These are phyloP conservation scores for Triticum urartu DNA, from an alignment of 176 grass and related monocot genomes.

Conservation along the genomic window DNA sequence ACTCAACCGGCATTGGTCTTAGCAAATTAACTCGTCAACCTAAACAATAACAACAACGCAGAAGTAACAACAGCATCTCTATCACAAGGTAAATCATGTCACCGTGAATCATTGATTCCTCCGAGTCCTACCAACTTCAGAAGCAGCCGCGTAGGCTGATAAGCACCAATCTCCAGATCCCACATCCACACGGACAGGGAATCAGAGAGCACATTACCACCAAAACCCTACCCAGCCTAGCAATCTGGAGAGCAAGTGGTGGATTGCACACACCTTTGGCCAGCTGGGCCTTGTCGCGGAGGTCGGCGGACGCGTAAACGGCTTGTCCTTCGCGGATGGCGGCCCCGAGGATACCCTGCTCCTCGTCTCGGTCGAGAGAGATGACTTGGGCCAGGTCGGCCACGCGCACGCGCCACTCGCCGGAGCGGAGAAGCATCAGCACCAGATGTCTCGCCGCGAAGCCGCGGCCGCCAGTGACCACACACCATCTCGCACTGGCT, in stretches of 20 bases:
- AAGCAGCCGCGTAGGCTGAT: neutral
- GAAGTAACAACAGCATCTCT: neutral
- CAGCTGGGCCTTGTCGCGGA: slow-evolving; percentile 76
- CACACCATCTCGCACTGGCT: slow-evolving; percentile 56
- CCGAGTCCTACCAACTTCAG: neutral
- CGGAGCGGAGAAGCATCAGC: slow-evolving; percentile 69
- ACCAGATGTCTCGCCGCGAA: slow-evolving; percentile 85
- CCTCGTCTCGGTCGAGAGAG: slow-evolving; percentile 61
- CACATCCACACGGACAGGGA: neutral
- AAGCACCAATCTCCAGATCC: neutral
- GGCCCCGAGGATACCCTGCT: slow-evolving; percentile 62
- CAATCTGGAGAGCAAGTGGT: slow-evolving; percentile 1
- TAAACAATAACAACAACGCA: neutral
- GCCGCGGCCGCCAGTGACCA: slow-evolving; percentile 83
- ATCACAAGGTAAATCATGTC: neutral
- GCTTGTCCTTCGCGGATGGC: slow-evolving; percentile 66
- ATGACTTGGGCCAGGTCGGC: slow-evolving; percentile 68
- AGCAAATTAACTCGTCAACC: neutral
- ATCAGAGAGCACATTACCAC: neutral
- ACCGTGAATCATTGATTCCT: neutral
- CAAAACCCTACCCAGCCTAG: neutral
- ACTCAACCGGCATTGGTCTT: neutral
- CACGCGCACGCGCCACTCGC: slow-evolving; percentile 75
- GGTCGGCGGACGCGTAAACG: slow-evolving; percentile 70
- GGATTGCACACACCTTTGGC: slow-evolving; percentile 50